phyloP scores from a whole-genome alignment of 441 rosid genomes.

The Bocquillonia castaneifolia region DNA sequence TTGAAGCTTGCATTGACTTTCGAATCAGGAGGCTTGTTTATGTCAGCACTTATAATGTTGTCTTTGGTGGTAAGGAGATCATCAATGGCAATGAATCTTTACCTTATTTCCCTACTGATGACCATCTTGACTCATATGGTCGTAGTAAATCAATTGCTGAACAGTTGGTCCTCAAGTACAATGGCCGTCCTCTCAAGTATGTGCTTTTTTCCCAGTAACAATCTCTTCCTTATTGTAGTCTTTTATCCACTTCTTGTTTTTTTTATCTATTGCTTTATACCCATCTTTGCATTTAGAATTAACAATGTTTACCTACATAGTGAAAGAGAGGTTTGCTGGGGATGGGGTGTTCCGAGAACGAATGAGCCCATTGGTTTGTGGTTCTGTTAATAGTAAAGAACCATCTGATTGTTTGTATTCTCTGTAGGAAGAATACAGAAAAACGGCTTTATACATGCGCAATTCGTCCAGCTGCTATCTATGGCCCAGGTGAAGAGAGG shows the following conservation, averaged over 20 bases:
- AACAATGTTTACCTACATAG: no score
- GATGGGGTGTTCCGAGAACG: neutral
- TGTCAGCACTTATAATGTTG: conserved; percentile 87
- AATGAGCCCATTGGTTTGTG: neutral
- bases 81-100: conserved; percentile 68
- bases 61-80: conserved; percentile 87
- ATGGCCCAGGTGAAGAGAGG: conserved; percentile 93
- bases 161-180: conserved; percentile 75
- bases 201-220: conserved; percentile 21
- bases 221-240: neutral
- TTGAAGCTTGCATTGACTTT: conserved; percentile 60
- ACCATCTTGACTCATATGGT: conserved; percentile 70
- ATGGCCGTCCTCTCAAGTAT: conserved; percentile 69
- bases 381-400: conserved; percentile 3
- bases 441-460: conserved; percentile 71
- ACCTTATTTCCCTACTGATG: conserved; percentile 74
- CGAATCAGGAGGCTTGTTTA: conserved; percentile 70
- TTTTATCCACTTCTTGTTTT: neutral
- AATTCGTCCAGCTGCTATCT: conserved; percentile 87
- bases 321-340: no score
- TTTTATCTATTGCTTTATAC: no score
- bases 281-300: no score
- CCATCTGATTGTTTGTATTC: conserved; percentile 8
- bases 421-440: conserved; percentile 44
- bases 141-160: conserved; percentile 83